Conservation (phyloP, 2,329 filamentous ascomycete genomes). For the Aspergillus phoenicis region DNA sequence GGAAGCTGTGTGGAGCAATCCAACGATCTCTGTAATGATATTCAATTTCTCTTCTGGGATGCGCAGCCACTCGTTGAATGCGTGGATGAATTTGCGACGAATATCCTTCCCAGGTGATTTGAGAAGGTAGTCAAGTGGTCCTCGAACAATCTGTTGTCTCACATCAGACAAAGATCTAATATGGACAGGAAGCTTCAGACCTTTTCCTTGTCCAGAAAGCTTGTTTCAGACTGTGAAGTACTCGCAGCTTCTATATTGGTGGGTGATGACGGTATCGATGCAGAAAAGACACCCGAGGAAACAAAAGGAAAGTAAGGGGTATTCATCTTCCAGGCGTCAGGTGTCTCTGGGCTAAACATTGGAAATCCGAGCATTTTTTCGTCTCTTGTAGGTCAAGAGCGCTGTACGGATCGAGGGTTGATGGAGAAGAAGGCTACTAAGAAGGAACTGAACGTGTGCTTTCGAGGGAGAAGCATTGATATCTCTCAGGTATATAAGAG, state of each 20-base stretch:
- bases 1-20: conserved; percentile 48
- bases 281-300: neutral
- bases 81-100: conserved; percentile 45
- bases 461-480: neutral
- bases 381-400: too few relatives aligned
- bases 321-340: neutral
- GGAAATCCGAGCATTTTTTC: neutral
- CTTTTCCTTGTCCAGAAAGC: neutral
- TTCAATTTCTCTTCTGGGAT: conserved; percentile 42
- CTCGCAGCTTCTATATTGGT: neutral
- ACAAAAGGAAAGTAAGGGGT: neutral
- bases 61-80: conserved; percentile 48
- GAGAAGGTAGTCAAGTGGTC: neutral
- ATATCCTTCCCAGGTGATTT: conserved; percentile 46
- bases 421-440: too few relatives aligned
- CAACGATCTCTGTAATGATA: conserved; percentile 45
- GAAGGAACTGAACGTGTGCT: too few relatives aligned
- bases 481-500: neutral
- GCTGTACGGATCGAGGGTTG: too few relatives aligned
- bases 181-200: neutral
- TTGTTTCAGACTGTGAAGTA: neutral
- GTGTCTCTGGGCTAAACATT: neutral
- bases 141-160: neutral
- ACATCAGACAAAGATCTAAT: neutral
- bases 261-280: neutral